phyloP scores from a whole-genome alignment of 2,329 filamentous ascomycete species.

The Endoconidiophora polonica region DNA sequence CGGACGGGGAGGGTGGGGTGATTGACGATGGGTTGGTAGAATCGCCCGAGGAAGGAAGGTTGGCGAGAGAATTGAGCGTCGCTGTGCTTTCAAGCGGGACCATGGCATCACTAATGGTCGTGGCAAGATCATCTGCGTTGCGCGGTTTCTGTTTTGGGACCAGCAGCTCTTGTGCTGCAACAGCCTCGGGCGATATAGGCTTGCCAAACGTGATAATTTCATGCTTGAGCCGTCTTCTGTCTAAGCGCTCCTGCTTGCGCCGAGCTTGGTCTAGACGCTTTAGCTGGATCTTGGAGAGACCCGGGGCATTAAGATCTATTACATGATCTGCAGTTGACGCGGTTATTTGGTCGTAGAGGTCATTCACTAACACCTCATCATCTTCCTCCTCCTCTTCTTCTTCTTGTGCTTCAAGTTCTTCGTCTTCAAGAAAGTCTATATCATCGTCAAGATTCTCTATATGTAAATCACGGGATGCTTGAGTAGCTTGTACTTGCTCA shows the following conservation, averaged over 20 bases:
- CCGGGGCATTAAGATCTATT: not conserved
- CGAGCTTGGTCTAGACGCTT: conserved; percentile 6
- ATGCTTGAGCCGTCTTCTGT: not conserved
- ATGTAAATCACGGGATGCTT: too few species aligned
- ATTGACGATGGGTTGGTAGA: not conserved
- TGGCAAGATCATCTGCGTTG: not conserved
- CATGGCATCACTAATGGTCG: not conserved
- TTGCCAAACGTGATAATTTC: conserved; percentile 8
- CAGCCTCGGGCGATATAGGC: conserved; percentile 5
- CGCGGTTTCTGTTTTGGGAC: not conserved
- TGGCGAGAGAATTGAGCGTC: not conserved
- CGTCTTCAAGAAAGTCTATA: not conserved
- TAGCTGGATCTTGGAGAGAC: not conserved
- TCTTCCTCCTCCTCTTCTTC: not conserved
- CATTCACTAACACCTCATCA: not conserved
- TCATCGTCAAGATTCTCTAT: not conserved
- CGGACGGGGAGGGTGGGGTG: not conserved
- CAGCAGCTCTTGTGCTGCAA: not conserved
- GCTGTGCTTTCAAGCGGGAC: not conserved
- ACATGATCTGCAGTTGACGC: not conserved
- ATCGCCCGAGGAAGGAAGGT: not conserved
- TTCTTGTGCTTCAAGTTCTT: not conserved
- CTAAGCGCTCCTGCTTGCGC: conserved; percentile 4
- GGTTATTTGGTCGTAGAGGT: conserved; percentile 5
- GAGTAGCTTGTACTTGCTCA: not conserved